Base-by-base conservation (phyloP, 1,284 basidiomycete genomes). In the Ceratobasidium sp. region DNA sequence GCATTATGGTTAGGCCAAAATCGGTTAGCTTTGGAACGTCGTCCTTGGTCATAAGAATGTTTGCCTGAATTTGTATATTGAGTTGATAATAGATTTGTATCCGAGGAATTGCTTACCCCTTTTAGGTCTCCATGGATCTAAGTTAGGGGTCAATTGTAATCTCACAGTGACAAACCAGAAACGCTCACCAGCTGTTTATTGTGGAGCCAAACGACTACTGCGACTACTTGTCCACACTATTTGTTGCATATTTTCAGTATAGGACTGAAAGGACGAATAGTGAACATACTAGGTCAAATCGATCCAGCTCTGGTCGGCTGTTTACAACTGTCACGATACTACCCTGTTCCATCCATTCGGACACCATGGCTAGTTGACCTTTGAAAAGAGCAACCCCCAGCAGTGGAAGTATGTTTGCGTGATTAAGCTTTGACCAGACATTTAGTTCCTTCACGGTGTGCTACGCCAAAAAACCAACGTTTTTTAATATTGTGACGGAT, bases 81-180 rank as follows among this genome's bases (percentile, higher is more conserved):
- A 15, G 1, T 49, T 1, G n/a, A 15, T 20, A 3, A 7, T 20
- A 20, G 20, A 23, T 40, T 20, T 42, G 5, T 20, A 18, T 6
- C 9, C 4, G 20, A 23, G 18, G 23, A n/a, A 12, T 26, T 64
- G 23, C 40, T 26, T 67, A 67, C 40, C 18, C 64, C 64, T 67
- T 67, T 67, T 5, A 67, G 42, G 23, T 67, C 64, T 28, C 42
- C 64, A n/a, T 67, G 64, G 39, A 49, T 49, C 64, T 67, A 67
- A 5, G 10, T 28, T 60, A 20, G n/a, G n/a, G n/a, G n/a, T n/a
- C n/a, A 12, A 51, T 12, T 51, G 18, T 7, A 46, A 13, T 7
- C 44, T 46, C 6, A 46, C 13, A 7, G 44, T 13, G 64, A 13
- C 4, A 20, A 51, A 13, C 64, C 10, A 18, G 20, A 26, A 49